Evolutionary conservation across 768 basidiomycete genomes (phyloP).

Genomic region (Trametes cinnabarina): DNA sequence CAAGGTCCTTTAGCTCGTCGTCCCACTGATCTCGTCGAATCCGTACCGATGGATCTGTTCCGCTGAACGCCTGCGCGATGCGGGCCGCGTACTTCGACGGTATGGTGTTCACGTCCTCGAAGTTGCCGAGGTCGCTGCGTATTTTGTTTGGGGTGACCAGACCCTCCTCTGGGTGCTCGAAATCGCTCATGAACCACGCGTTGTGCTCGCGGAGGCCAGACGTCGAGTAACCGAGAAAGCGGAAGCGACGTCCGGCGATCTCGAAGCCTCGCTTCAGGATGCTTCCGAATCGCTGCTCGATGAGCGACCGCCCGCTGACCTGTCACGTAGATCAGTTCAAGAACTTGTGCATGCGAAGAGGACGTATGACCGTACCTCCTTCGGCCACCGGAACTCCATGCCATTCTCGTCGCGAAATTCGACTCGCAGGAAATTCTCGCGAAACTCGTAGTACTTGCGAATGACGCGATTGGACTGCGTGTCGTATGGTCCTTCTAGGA

Average conservation of each 20-base stretch:
- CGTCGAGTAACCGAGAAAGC: slow-evolving; percentile 22
- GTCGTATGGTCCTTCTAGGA: slow-evolving; percentile 71
- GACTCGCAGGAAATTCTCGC: slow-evolving; percentile 73
- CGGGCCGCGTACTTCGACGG: slow-evolving; percentile 84
- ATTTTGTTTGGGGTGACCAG: slow-evolving; percentile 47
- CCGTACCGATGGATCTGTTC: slow-evolving; percentile 68
- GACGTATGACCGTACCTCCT: not conserved
- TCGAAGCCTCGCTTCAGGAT: slow-evolving; percentile 20
- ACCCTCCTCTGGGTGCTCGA: slow-evolving; percentile 15
- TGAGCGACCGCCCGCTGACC: slow-evolving; percentile 32
- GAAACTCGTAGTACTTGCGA: slow-evolving; percentile 54
- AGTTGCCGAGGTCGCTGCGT: slow-evolving; percentile 63
- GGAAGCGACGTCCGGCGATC: slow-evolving; percentile 21
- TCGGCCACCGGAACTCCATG: slow-evolving; percentile 56
- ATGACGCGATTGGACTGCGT: slow-evolving; percentile 78
- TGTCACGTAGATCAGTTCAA: slow-evolving; percentile 32
- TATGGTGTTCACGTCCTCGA: slow-evolving; percentile 37
- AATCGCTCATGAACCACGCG: slow-evolving; percentile 23
- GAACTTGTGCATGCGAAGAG: not conserved
- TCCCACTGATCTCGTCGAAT: slow-evolving; percentile 60
- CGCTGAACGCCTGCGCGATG: slow-evolving; percentile 79
- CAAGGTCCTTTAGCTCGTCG: slow-evolving; percentile 52
- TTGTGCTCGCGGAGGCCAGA: slow-evolving; percentile 23
- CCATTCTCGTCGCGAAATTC: slow-evolving; percentile 80
- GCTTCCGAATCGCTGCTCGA: slow-evolving; percentile 20